Percentiles rank a stretch among this genome's conserved stretches.
Conservation (phyloP, 768 basidiomycete genomes). For the Russula brevipes region DNA sequence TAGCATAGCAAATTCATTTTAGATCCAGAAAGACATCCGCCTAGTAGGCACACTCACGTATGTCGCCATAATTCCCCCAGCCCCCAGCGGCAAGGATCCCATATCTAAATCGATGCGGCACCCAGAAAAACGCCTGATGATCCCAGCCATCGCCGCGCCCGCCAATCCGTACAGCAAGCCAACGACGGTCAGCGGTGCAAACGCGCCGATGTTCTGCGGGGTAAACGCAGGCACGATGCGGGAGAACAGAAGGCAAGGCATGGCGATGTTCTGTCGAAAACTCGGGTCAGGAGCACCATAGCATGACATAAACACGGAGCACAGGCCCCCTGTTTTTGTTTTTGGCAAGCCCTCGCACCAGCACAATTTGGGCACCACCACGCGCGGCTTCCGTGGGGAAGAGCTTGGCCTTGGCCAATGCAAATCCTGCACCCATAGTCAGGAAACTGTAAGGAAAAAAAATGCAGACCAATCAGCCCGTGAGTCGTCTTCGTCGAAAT, state of each 20-base stretch:
- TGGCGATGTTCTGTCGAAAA: conserved; percentile 43
- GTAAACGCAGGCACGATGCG: conserved; percentile 66
- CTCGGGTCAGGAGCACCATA: background rate
- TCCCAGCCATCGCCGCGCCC: conserved; percentile 49
- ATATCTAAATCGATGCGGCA: conserved; percentile 69
- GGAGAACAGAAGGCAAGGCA: conserved; percentile 65
- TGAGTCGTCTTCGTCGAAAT: background rate
- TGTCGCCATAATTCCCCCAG: conserved; percentile 66
- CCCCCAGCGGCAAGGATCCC: conserved; percentile 66
- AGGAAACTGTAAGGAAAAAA: conserved; percentile 40
- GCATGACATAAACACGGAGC: background rate
- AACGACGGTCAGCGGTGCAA: conserved; percentile 61
- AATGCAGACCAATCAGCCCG: background rate
- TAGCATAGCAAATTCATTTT: conserved; percentile 4
- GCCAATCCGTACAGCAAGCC: conserved; percentile 54
- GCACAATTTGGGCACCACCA: conserved; percentile 53
- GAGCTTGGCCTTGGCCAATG: conserved; percentile 54
- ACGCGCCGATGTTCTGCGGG: conserved; percentile 47
- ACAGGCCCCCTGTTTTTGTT: background rate
- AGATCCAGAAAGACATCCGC: background rate
- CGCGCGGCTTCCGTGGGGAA: conserved; percentile 54
- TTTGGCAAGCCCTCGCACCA: conserved; percentile 36
- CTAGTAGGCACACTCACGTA: conserved; percentile 44
- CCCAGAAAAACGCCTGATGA: conserved; percentile 66
- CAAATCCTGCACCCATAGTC: conserved; percentile 50